Evolutionary conservation across 164 flowering plant species (phyloP), one percentile per base, ranked within the genome.

Genomic region (Chloranthus sessilifolius): DNA sequence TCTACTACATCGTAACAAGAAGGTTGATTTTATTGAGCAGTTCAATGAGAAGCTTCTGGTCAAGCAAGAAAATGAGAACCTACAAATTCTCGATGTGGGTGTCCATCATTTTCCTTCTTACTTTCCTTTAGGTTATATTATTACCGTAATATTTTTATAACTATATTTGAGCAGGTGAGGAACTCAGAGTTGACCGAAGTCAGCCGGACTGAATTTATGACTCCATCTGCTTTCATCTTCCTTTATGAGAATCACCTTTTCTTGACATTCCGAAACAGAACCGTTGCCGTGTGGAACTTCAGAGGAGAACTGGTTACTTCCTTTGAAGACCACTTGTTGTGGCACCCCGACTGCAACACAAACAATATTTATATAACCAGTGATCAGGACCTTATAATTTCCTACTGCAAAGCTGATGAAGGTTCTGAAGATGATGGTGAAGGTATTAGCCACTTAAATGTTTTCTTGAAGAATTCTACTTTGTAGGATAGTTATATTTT

Each of bases 1-100:
- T 46, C 54, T 65, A 38, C 60, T 65, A 5, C 69, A 65, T 44
- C 52, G 69, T 17, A 65, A 65, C 47, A 65, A 65, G 64, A 65
- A 65, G 53, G 64, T 65, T 4, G 69, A 65, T 29, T 65, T 65
- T 43, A 65, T 65, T 20, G 69, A 62, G 53, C 67, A 62, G 47
- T 62, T 62, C 23, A 62, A 62, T 29, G 67, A 62, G 39, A 62
- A 62, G 56, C 61, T 62, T 38, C 61, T 62, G 25, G 67, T 62
- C 37, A 62, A 62, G 47, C 67, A 62, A 56, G 69, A 65, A 50
- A 59, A 65, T 44, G 69, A 65, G 47, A 65, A 59, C 53, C 50
- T 65, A 23, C 69, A 65, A 47, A 65, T 65, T 44, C 69, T 65
- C 24, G 69, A 65, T 38, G 69, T 65, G 43, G 61, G 56, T 26